Evolutionary conservation across 139 green algal species (phyloP), one percentile per base, ranked within the genome.

Genomic region (Micractinium conductrix): DNA sequence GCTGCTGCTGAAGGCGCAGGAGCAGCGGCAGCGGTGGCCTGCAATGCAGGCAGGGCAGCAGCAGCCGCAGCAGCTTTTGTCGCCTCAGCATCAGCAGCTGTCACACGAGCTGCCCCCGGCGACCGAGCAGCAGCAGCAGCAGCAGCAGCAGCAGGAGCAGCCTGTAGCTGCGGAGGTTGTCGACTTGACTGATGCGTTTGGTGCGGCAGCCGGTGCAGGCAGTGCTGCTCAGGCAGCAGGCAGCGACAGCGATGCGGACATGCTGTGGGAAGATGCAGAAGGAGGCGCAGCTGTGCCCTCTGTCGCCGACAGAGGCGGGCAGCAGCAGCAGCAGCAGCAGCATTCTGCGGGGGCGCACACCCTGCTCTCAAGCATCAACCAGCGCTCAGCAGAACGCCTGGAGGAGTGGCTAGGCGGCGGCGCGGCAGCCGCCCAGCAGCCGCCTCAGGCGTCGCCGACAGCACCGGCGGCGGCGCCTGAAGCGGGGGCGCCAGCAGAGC

Each of bases 361-460:
- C 43, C 76, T 82, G 76, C 55, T 72, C 58, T 24, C 58, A 26
- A 73, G 22, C 38, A 53, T 82, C 58, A 82, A 82, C 55, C 37
- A n/a, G 2, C 55, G 58, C 26, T 82, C 76, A 0, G 58, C 76
- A 4, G 24, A 72, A 58, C 53, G 76, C 8, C 58, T 82, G 58
- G 76, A 82, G 30, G 76, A 82, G 58, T 82, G 76, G 76, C 76
- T 82, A 9, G 76, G 76, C 21, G 75, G 75, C 33, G 24, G 53
- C 53, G 58, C 69, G 28, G 19, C 6, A 4, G 60, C 60, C 12
- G 60, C 62, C 4, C 4, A 26, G 35, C 65, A 9, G 65, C 8
- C 17, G 33, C 19, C 16, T 1, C 65, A 72, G 38, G 21, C 22
- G 69, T 17, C 28, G 62, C 62, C 7, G 62, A 40, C 22, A n/a